Evolutionary conservation across 2,329 filamentous ascomycete genomes (phyloP).

Genomic region (Arthrinium phaeospermum): DNA sequence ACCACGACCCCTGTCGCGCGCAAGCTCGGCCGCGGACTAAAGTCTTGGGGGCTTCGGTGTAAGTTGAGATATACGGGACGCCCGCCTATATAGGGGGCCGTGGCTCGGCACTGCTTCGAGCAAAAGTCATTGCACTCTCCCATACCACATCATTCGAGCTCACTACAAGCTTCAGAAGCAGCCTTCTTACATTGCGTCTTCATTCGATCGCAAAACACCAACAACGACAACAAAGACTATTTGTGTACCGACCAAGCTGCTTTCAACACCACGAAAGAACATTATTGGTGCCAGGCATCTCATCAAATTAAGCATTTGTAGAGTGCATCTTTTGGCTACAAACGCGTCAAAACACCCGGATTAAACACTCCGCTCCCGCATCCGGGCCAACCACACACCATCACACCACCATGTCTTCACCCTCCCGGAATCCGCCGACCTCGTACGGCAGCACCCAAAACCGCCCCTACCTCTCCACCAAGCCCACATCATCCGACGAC

Average conservation of each 20-base stretch:
- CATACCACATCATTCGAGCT: neutral
- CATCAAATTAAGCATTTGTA: neutral
- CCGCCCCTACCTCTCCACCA: neutral
- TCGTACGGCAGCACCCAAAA: conserved; percentile 5
- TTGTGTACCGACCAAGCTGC: neutral
- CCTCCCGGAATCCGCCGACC: neutral
- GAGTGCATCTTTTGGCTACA: neutral
- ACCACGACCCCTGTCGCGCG: neutral
- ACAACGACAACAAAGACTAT: too few relatives aligned
- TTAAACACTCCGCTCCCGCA: neutral
- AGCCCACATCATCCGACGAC: conserved; percentile 5
- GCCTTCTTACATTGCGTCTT: too few relatives aligned
- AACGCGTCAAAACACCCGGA: neutral
- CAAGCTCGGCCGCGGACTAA: neutral
- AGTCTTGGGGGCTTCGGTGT: neutral
- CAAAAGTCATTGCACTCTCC: neutral
- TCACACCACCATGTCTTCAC: conserved; percentile 11
- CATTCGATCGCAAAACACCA: too few relatives aligned
- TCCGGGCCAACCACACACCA: neutral
- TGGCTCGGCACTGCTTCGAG: neutral
- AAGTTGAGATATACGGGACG: neutral
- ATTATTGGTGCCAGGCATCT: neutral
- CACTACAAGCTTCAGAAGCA: too few relatives aligned
- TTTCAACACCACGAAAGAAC: neutral
- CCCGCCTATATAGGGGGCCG: neutral